Evolutionary conservation across 164 flowering plant genomes (phyloP).

Genomic region (Nelumbo lutea): DNA sequence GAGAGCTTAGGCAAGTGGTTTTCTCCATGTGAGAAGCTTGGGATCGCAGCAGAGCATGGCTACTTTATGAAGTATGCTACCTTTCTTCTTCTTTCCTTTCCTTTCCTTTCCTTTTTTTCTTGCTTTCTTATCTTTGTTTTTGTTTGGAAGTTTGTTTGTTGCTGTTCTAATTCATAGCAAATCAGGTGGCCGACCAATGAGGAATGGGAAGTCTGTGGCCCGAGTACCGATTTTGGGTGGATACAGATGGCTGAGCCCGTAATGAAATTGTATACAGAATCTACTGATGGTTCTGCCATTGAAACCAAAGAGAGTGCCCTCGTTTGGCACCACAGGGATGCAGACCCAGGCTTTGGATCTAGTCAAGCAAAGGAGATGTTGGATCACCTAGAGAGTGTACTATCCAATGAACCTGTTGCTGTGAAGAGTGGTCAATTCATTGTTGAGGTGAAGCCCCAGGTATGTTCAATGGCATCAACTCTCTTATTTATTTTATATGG

Average conservation of each 20-base stretch:
- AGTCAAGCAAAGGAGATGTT: constrained; percentile 68
- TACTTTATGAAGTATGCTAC: constrained; percentile 51
- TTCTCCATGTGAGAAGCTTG: constrained; percentile 67
- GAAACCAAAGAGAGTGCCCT: constrained; percentile 72
- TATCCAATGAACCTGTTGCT: constrained; percentile 74
- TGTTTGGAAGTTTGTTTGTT: neutral
- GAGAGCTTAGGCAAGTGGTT: constrained; percentile 67
- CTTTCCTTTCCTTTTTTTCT: neutral
- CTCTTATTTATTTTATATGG: neutral
- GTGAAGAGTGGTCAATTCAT: constrained; percentile 67
- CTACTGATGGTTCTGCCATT: constrained; percentile 71
- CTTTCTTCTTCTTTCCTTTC: neutral
- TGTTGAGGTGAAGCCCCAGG: constrained; percentile 83
- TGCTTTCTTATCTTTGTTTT: neutral
- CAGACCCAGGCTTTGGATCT: constrained; percentile 67
- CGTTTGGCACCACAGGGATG: constrained; percentile 75
- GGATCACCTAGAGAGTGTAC: constrained; percentile 70
- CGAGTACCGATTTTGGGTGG: constrained; percentile 51
- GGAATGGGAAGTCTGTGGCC: constrained; percentile 51
- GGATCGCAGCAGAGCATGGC: constrained; percentile 84
- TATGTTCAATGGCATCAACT: constrained; percentile 8
- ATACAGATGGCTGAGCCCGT: constrained; percentile 65
- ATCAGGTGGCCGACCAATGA: constrained; percentile 43
- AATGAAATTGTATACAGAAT: constrained; percentile 60
- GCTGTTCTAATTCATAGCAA: neutral